Base-by-base conservation (phyloP, 106 monocot genomes). In the Dendrobium officinale region DNA sequence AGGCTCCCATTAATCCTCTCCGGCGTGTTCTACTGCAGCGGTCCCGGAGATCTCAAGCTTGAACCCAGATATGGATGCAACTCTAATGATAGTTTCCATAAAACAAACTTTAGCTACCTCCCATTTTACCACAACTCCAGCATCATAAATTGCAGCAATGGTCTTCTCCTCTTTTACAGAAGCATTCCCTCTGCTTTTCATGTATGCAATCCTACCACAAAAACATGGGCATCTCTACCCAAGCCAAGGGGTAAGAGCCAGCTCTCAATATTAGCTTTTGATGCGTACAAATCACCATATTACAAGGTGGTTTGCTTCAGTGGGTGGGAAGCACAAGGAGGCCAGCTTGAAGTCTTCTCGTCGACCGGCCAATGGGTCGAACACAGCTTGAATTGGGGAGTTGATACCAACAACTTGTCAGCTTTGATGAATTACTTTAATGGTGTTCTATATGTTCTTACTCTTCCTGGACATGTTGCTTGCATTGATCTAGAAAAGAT, bases 221-320 rank as follows among this genome's bases (percentile, higher is more conserved):
- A 64, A 51, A 75, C 49, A 31, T 88, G 87, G 82, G 59, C 37
- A 20, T 26, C 44, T 9, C 77, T 90, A 8, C 92, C 92, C 0
- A 51, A 37, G 42, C 78, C 85, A 9, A 2, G 13, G 9, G 77
- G 27, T 24, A 72, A 24, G 77, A 86, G 70, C 66, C 77, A 61
- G 44, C 82, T 86, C 17, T 87, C 92, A 0, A 37, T 89, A 0
- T 41, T 92, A 42, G 86, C 88, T 0, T 92, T 89, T 61, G 89
- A 92, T 54, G 85, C 89, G 0, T 78, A 8, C 77, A 18, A 42
- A 24, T 83, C 85, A 1, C 75, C 77, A 3, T 33, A 85, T 22
- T 91, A 81, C 77, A 92, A 67, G 82, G 87, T 89, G 10, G 75
- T 92, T 13, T 86, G 84, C 77, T 86, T 92, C 82, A 75, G 82